Conservation (phyloP, 495 filamentous ascomycete genomes). For the Penicillium malachiteum region DNA sequence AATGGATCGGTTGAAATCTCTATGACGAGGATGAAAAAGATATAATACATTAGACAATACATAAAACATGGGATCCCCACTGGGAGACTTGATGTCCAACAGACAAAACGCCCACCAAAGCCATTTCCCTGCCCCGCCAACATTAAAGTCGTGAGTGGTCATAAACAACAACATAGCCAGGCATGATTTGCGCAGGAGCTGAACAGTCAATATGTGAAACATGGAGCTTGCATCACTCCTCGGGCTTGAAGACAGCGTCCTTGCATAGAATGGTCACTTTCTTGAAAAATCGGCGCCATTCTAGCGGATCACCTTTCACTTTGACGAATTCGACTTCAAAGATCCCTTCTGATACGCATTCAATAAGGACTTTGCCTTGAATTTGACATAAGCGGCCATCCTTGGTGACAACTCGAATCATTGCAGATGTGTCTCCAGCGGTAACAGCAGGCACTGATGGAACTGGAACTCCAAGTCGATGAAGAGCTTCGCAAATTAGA, state of each 20-base stretch:
- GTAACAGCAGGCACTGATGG: slow-evolving; percentile 45
- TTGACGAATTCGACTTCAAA: slow-evolving; percentile 92
- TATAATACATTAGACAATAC: slow-evolving; percentile 11
- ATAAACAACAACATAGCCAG: neutral
- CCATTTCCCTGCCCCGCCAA: neutral
- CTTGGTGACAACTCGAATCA: slow-evolving; percentile 68
- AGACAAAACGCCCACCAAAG: slow-evolving; percentile 12
- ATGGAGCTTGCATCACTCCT: slow-evolving; percentile 19
- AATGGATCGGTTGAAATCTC: neutral
- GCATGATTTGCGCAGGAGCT: neutral
- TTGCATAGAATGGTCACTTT: slow-evolving; percentile 79
- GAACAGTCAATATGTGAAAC: too few species aligned
- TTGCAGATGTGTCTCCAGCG: slow-evolving; percentile 52
- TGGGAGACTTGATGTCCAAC: slow-evolving; percentile 4
- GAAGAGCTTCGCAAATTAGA: slow-evolving; percentile 75
- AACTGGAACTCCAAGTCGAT: slow-evolving; percentile 76
- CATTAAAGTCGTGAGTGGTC: slow-evolving; percentile 7
- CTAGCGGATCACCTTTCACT: slow-evolving; percentile 90
- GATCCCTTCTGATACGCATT: slow-evolving; percentile 62
- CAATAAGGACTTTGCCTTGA: slow-evolving; percentile 80
- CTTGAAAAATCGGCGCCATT: slow-evolving; percentile 98
- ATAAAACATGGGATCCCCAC: neutral
- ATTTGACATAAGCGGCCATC: slow-evolving; percentile 79
- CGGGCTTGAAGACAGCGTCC: slow-evolving; percentile 66
- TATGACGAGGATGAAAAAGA: neutral